Base-by-base conservation (phyloP, 805 yeast species). In the Candida quercuum region DNA sequence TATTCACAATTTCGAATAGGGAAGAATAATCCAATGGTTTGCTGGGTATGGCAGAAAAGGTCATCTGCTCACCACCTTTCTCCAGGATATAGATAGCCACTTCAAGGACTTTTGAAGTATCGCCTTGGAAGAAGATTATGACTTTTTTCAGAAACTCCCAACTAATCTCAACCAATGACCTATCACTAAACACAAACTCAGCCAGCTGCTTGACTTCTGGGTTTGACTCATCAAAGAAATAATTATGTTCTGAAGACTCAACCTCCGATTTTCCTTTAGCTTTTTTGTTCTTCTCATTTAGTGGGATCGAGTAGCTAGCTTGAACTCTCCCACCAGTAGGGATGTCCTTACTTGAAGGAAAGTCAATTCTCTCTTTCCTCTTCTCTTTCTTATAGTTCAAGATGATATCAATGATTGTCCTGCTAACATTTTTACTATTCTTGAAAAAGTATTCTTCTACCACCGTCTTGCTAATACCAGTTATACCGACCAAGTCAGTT, bases 81-180 rank as follows among this genome's bases (percentile, higher is more conserved):
- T 69, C 69, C 16, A 60, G 40, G 7, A 65, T 47, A 16, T 58
- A 41, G 1, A 57, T 40, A 8, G 71, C 67, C 11, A 65, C 40
- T 2, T 55, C 47, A 8, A 72, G 38, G 0, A 72, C 72, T 34
- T 54, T 61, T 15, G 46, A 45, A 2, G 66, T 42, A 39, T 74
- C 64, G 3, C 78, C 78, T n/a, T 61, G 42, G 47, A 64, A 74
- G 46, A 68, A 72, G 13, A 41, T 52, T 5, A 76, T 34, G 11
- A 69, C 66, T 12, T 57, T 48, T 16, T 54, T 43, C 26, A 69
- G 60, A 40, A 77, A 76, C 1, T 45, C 44, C 37, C 61, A 61
- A 42, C 63, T 62, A 11, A 76, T 47, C 1, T 48, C 43, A 12
- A 52, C 55, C 11, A 76, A 53, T 6, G 43, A 43, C 0, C 53